Evolutionary conservation across 768 basidiomycete species (phyloP).

Genomic region (Termitomyces titanicus): DNA sequence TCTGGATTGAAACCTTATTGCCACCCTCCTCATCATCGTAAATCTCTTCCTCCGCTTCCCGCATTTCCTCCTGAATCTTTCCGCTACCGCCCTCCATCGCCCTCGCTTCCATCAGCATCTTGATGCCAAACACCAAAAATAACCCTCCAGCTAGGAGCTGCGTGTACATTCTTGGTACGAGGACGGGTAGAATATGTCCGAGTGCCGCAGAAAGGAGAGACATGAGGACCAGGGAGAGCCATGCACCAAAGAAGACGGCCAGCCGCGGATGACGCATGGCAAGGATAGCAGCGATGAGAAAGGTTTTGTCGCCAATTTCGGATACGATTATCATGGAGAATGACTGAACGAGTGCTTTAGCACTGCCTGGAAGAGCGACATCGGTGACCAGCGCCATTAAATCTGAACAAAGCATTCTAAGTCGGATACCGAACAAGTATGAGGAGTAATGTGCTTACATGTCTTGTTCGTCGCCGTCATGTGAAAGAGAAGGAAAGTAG

Average conservation of each 20-base stretch:
- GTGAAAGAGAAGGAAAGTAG: background rate
- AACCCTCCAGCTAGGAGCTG: constrained; percentile 73
- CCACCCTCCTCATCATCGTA: constrained; percentile 64
- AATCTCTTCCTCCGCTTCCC: constrained; percentile 94
- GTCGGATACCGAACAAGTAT: background rate
- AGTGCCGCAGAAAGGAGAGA: constrained; percentile 90
- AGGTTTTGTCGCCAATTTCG: constrained; percentile 96
- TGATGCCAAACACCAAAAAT: constrained; percentile 86
- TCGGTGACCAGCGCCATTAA: background rate
- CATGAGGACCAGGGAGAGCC: constrained; percentile 88
- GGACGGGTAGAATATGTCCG: constrained; percentile 83
- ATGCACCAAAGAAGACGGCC: constrained; percentile 85
- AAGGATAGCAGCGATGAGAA: constrained; percentile 80
- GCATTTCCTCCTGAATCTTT: constrained; percentile 92
- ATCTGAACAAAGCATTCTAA: background rate
- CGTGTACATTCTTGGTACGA: constrained; percentile 73
- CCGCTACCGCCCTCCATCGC: constrained; percentile 74
- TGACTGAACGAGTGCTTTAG: constrained; percentile 68
- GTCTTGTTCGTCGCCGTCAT: background rate
- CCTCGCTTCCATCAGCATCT: constrained; percentile 85
- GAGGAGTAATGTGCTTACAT: background rate
- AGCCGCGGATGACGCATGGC: constrained; percentile 90
- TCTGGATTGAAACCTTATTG: constrained; percentile 44
- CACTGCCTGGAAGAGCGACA: constrained; percentile 21
- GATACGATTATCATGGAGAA: constrained; percentile 91